A percentile compares a stretch with the other conserved stretches of the same genome.
These are phyloP conservation scores for Anacardium occidentale DNA, from an alignment of 345 rosid species.

Conservation along the genomic window DNA sequence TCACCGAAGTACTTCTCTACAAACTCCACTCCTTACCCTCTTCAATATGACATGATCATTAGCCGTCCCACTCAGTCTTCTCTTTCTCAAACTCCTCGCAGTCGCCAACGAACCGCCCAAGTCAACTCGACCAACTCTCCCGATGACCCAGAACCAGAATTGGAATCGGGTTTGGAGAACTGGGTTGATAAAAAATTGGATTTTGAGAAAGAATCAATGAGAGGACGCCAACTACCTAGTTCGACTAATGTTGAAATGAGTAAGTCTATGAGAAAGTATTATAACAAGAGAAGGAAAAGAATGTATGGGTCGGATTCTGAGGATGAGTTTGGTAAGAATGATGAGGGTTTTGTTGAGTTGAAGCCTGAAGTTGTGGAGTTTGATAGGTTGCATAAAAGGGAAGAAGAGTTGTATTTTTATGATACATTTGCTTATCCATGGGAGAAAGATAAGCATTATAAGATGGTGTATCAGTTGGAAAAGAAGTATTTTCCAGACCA, in stretches of 20 bases:
- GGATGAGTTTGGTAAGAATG: slow-evolving; percentile 51
- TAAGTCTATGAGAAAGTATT: slow-evolving; percentile 84
- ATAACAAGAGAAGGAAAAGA: slow-evolving; percentile 72
- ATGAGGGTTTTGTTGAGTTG: slow-evolving; percentile 78
- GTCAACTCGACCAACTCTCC: slow-evolving; percentile 26
- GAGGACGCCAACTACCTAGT: slow-evolving; percentile 23
- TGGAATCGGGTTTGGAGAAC: slow-evolving; percentile 52
- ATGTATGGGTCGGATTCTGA: slow-evolving; percentile 94
- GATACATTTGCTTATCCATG: slow-evolving; percentile 89
- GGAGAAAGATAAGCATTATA: slow-evolving; percentile 96
- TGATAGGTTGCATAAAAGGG: slow-evolving; percentile 76
- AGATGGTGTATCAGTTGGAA: slow-evolving; percentile 94
- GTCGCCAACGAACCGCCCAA: slow-evolving; percentile 44
- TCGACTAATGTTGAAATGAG: slow-evolving; percentile 53
- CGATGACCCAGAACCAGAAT: slow-evolving; percentile 36
- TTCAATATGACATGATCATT: slow-evolving; percentile 84
- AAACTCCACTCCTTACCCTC: slow-evolving; percentile 72
- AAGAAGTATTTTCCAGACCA: slow-evolving; percentile 94
- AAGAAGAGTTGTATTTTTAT: slow-evolving; percentile 82
- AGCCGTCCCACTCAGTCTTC: slow-evolving; percentile 61
- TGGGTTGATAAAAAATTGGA: slow-evolving; percentile 82
- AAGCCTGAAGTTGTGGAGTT: slow-evolving; percentile 82
- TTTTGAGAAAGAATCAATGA: slow-evolving; percentile 34
- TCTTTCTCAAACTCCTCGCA: slow-evolving; percentile 20
- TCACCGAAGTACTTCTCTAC: slow-evolving; percentile 43